Base-by-base conservation (phyloP, 495 filamentous ascomycete genomes). In the Diplogelasinospora grovesii region DNA sequence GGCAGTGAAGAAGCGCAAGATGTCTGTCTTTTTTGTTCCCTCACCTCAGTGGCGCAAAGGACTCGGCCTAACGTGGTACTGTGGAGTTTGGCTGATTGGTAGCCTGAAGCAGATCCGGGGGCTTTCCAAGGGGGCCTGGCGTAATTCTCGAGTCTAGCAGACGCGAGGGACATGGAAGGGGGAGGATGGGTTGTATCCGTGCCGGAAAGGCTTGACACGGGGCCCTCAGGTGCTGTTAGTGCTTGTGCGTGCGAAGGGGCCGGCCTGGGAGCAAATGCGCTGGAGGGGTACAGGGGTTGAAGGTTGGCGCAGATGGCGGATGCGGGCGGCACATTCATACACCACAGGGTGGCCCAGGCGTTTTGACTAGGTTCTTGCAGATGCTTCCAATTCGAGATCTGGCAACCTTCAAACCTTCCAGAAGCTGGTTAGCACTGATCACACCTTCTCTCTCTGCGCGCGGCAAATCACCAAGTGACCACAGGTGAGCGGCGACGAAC, bases 31-130 rank as follows among this genome's bases (percentile, higher is more conserved):
- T 55, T 50, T 56, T 53, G 42, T 50, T n/a, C n/a, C 42, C 40
- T 41, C 43, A 15, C 13, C 24, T 28, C 19, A 39, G 57, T 59
- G 57, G 57, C 55, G 57, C 55, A 56, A n/a, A 59, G 43, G 49
- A 49, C 46, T 53, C 39, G 50, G 53, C 37, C 36, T 22, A 42
- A 42, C 32, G 47, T 44, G 43, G 45, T 47, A 24, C 34, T 50
- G 36, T 16, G 28, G 40, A 48, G 37, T 22, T 36, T 38, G 50
- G 32, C 41, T 53, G 52, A 54, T 57, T 57, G 53, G 53, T 19
- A 42, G 28, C 29, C 13, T 35, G 25, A 18, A 27, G 41, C 23
- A 39, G 39, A 48, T 39, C 46, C 20, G 40, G 39, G 20, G 45
- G 46, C 18, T 36, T 34, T 23, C 4, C 18, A n/a, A 28, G 40